These are phyloP conservation scores for Aquilaria malaccensis DNA, from an alignment of 345 rosid genomes.

Conservation along the genomic window DNA sequence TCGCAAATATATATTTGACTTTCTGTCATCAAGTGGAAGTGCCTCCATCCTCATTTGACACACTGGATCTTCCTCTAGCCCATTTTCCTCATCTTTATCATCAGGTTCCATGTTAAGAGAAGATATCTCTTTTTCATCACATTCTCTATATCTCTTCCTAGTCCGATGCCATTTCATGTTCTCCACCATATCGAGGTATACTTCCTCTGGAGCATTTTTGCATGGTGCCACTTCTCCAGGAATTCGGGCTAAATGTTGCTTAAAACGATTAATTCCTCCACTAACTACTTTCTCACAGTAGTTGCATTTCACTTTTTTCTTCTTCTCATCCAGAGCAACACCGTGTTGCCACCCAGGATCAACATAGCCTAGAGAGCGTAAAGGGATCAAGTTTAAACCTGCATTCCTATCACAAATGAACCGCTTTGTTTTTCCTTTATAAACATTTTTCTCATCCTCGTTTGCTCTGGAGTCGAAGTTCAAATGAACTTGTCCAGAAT, in stretches of 20 bases:
- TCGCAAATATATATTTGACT: slow-evolving; percentile 18
- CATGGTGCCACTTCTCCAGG: slow-evolving; percentile 48
- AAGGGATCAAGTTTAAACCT: slow-evolving; percentile 23
- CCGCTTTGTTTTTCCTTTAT: slow-evolving; percentile 25
- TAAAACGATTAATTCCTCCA: slow-evolving; percentile 46
- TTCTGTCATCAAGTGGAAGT: slow-evolving; percentile 16
- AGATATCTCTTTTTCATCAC: slow-evolving; percentile 22
- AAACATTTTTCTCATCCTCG: slow-evolving; percentile 20
- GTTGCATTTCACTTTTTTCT: slow-evolving; percentile 44
- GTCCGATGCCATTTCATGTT: slow-evolving; percentile 46
- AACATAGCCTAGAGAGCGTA: slow-evolving; percentile 37
- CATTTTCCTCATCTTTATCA: slow-evolving; percentile 24
- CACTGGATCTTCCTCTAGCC: slow-evolving; percentile 22
- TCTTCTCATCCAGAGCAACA: slow-evolving; percentile 38
- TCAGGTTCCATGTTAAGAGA: slow-evolving; percentile 23
- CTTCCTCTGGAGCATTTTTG: slow-evolving; percentile 38
- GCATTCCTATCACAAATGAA: slow-evolving; percentile 15
- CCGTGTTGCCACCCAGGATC: slow-evolving; percentile 52
- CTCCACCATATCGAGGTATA: slow-evolving; percentile 38
- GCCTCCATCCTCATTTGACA: slow-evolving; percentile 14
- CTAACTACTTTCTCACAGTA: slow-evolving; percentile 45
- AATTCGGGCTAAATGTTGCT: slow-evolving; percentile 45
- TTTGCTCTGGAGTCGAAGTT: slow-evolving; percentile 16
- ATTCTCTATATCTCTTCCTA: slow-evolving; percentile 26
- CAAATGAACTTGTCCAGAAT: slow-evolving; percentile 21